These are phyloP conservation scores for Dalechampia spathulata DNA, from an alignment of 441 rosid species.

Conservation along the genomic window DNA sequence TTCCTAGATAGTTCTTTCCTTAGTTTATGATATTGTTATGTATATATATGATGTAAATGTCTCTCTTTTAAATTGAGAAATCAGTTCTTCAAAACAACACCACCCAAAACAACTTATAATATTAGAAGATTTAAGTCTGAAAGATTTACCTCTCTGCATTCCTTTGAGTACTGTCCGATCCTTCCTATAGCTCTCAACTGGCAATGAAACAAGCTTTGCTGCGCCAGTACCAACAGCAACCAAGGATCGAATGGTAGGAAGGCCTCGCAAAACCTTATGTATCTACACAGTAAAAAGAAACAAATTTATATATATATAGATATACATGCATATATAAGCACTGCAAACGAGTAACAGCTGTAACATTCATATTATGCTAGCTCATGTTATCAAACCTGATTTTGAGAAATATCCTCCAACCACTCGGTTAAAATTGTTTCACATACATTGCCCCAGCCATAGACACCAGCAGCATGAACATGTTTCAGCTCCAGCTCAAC, in stretches of 20 bases:
- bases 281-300: constrained; percentile 45
- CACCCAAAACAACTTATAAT: not conserved
- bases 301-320: constrained; percentile 16
- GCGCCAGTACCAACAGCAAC: constrained; percentile 82
- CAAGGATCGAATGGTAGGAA: constrained; percentile 79
- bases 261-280: constrained; percentile 65
- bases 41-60: no score
- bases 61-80: no score
- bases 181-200: constrained; percentile 86
- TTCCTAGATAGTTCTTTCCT: no score
- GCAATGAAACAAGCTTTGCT: constrained; percentile 75
- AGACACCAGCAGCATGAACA: constrained; percentile 82
- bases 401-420: constrained; percentile 97
- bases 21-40: no score
- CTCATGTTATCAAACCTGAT: constrained; percentile 59
- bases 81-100: no score
- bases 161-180: constrained; percentile 86
- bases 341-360: no score
- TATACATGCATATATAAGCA: no score
- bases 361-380: no score
- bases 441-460: constrained; percentile 88
- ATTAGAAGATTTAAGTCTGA: not conserved
- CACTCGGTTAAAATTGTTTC: constrained; percentile 95
- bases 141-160: constrained; percentile 82
- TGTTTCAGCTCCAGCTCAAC: constrained; percentile 91